phyloP scores from a whole-genome alignment of 768 basidiomycete genomes.

The Heimioporus sp. region DNA sequence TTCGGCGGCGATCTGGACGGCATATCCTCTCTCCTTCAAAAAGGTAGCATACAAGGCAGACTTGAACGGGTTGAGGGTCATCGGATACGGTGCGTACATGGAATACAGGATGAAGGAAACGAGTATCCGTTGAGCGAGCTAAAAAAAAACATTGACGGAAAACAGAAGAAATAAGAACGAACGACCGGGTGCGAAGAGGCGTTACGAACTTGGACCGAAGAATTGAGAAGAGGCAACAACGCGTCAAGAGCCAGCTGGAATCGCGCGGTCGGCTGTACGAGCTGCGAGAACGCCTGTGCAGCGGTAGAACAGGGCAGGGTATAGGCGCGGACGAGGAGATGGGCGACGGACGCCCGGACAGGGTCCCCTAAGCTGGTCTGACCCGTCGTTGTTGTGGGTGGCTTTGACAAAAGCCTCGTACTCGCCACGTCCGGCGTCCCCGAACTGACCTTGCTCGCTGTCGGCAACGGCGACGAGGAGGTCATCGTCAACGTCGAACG shows the following conservation, averaged over 20 bases:
- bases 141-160: slow-evolving; percentile 6
- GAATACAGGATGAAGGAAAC: slow-evolving; percentile 79
- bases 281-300: slow-evolving; percentile 70
- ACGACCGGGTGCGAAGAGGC: slow-evolving; percentile 1
- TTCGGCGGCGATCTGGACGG: slow-evolving; percentile 46
- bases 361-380: slow-evolving; percentile 39
- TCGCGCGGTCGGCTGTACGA: slow-evolving; percentile 71
- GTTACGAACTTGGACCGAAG: slow-evolving; percentile 52
- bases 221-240: slow-evolving; percentile 68
- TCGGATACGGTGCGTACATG: slow-evolving; percentile 77
- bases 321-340: slow-evolving; percentile 64
- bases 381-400: slow-evolving; percentile 30
- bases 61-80: slow-evolving; percentile 80
- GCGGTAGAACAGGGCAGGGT: slow-evolving; percentile 75
- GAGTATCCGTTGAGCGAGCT: slow-evolving; percentile 74
- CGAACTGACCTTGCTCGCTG: slow-evolving; percentile 31
- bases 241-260: slow-evolving; percentile 85
- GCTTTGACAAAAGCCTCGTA: slow-evolving; percentile 33
- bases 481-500: slow-evolving; percentile 23
- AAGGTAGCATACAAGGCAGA: slow-evolving; percentile 68
- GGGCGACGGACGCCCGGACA: slow-evolving; percentile 60
- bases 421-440: slow-evolving; percentile 24
- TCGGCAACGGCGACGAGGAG: slow-evolving; percentile 32
- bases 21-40: slow-evolving; percentile 62
- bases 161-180: slow-evolving; percentile 2